These are phyloP conservation scores for Lipomyces chichibuensis DNA, from an alignment of 805 yeast species.

Conservation along the genomic window DNA sequence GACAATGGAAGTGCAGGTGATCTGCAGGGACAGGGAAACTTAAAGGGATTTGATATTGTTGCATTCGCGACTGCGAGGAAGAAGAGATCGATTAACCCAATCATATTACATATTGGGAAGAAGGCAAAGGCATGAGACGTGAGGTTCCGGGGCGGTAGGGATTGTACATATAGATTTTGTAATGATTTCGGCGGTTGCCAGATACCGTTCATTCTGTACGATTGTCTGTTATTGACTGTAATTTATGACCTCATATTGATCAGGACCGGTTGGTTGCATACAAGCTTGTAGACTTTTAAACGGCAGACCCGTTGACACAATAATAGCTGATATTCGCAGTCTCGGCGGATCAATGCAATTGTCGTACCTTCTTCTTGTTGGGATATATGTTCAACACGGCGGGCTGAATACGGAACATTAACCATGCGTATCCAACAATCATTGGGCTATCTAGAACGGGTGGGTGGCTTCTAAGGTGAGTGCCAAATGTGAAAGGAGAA, in stretches of 20 bases:
- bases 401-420: no score
- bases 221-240: neutral
- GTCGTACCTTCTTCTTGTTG: neutral
- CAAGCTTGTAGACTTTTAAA: neutral
- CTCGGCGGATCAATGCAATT: neutral
- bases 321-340: neutral
- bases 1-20: neutral
- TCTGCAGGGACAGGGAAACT: neutral
- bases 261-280: neutral
- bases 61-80: slow-evolving; percentile 17
- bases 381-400: no score
- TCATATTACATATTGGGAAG: slow-evolving; percentile 26
- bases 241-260: neutral
- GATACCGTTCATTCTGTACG: neutral
- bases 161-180: neutral
- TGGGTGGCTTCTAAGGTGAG: no score
- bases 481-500: no score
- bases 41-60: slow-evolving; percentile 25
- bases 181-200: neutral
- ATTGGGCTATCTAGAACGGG: no score
- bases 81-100: slow-evolving; percentile 25
- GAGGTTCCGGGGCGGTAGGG: neutral
- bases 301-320: neutral
- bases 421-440: no score
- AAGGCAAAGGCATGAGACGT: slow-evolving; percentile 10